phyloP scores from a whole-genome alignment of 2,329 filamentous ascomycete species.

The Phialophora chinensis region DNA sequence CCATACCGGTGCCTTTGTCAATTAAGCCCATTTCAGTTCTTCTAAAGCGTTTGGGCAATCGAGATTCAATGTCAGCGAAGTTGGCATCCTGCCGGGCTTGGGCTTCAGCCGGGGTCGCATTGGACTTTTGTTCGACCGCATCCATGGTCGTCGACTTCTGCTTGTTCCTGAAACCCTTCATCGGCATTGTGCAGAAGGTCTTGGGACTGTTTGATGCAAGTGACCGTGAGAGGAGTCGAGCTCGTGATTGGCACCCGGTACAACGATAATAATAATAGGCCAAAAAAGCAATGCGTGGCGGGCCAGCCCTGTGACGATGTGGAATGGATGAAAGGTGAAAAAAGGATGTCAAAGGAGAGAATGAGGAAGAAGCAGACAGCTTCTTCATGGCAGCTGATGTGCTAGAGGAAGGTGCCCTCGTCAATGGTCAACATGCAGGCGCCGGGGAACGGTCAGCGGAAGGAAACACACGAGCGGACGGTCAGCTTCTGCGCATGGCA shows the following conservation, averaged over 20 bases:
- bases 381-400: constrained; percentile 23
- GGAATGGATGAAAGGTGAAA: constrained; percentile 11
- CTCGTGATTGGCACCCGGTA: constrained; percentile 19
- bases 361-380: constrained; percentile 11
- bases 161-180: constrained; percentile 16
- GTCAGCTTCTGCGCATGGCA: not conserved
- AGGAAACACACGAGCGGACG: not conserved
- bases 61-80: constrained; percentile 38
- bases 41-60: constrained; percentile 38
- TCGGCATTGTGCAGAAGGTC: constrained; percentile 24
- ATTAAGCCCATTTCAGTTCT: constrained; percentile 38
- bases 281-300: constrained; percentile 14
- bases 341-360: not conserved
- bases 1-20: constrained; percentile 39
- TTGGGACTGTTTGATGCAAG: constrained; percentile 7
- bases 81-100: constrained; percentile 39
- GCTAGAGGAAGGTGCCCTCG: constrained; percentile 10
- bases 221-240: constrained; percentile 9
- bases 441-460: constrained; percentile 11
- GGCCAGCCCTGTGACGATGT: constrained; percentile 13
- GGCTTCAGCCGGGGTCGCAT: constrained; percentile 39
- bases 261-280: constrained; percentile 26
- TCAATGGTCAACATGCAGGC: constrained; percentile 17
- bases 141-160: constrained; percentile 25
- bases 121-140: constrained; percentile 33